Evolutionary conservation across 2,329 filamentous ascomycete genomes (phyloP).

Genomic region (Didymella glomerata): DNA sequence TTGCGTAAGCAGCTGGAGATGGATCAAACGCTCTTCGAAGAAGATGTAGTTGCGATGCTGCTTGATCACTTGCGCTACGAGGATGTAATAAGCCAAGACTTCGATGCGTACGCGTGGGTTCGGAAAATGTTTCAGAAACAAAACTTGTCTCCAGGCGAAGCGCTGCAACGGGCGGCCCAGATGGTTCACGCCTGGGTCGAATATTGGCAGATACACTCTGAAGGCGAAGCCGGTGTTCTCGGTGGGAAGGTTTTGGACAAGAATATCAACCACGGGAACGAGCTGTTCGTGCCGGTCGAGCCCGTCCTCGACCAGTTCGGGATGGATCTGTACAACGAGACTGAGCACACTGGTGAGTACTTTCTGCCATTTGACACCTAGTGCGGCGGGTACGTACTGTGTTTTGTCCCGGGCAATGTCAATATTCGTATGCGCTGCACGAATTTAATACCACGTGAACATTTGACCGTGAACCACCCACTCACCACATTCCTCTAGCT

Average conservation of each 20-base stretch:
- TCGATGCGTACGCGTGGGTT: neutral
- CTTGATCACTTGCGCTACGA: neutral
- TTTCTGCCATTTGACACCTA: conserved; percentile 4
- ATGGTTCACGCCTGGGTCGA: neutral
- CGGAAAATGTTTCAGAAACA: neutral
- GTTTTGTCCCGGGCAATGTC: neutral
- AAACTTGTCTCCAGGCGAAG: neutral
- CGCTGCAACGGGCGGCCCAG: neutral
- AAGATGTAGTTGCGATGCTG: neutral
- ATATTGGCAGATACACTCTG: neutral
- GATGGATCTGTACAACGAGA: neutral
- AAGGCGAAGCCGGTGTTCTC: neutral
- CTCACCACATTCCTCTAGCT: conserved; percentile 28
- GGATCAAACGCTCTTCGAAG: neutral
- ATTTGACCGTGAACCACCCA: too few relatives aligned
- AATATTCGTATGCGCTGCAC: neutral
- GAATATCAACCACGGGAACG: neutral
- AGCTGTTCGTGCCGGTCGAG: neutral
- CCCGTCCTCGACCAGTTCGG: neutral
- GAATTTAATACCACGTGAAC: neutral
- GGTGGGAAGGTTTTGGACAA: too few relatives aligned
- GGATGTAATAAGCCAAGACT: neutral
- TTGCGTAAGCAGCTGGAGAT: neutral
- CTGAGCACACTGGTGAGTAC: neutral
- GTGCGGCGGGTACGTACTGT: neutral